Conservation (phyloP, 768 basidiomycete genomes). For the Lactarius indigo region DNA sequence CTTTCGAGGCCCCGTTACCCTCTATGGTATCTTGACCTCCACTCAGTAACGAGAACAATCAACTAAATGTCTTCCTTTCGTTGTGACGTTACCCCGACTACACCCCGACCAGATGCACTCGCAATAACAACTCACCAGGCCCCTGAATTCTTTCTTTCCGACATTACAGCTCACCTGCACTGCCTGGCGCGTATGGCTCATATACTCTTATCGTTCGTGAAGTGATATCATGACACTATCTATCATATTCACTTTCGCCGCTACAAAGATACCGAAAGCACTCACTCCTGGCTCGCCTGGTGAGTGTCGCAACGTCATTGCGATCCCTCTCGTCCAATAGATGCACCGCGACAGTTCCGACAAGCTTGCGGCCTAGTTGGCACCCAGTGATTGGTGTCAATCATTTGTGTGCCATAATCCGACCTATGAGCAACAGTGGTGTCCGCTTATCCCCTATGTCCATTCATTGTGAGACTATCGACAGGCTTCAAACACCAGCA, state of each 20-base stretch:
- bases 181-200: not conserved
- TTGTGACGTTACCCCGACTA: conserved; percentile 13
- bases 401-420: not conserved
- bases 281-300: not conserved
- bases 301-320: conserved; percentile 10
- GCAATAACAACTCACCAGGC: conserved; percentile 10
- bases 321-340: not conserved
- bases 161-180: not conserved
- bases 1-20: conserved; percentile 8
- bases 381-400: conserved; percentile 7
- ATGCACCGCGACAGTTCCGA: not conserved
- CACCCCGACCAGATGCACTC: not conserved
- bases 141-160: not conserved
- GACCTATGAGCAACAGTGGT: not conserved
- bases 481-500: not conserved
- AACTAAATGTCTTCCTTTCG: not conserved
- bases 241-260: not conserved
- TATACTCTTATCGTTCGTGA: conserved; percentile 3
- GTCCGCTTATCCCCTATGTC: not conserved
- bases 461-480: not conserved
- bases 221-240: not conserved
- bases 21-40: conserved; percentile 1
- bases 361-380: conserved; percentile 6
- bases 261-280: not conserved
- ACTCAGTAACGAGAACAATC: conserved; percentile 1